Percentiles rank a stretch among this genome's conserved stretches.
phyloP scores from a whole-genome alignment of 2,329 filamentous ascomycete species.

The Sphaerostilbella broomeana region DNA sequence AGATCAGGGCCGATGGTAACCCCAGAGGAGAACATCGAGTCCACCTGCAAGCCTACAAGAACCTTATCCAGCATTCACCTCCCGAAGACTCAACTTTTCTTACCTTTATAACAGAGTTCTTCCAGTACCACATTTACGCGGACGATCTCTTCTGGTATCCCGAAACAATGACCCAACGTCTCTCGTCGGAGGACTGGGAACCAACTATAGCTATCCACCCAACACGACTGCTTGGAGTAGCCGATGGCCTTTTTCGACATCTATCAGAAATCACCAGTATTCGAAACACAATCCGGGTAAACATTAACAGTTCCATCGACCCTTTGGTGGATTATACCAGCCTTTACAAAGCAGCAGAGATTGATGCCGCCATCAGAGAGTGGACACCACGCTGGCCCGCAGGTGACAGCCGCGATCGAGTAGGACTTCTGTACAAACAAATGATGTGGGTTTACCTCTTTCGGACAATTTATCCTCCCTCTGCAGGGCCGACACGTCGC shows the following conservation, averaged over 20 bases:
- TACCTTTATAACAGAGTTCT: slow-evolving; percentile 65
- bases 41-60: slow-evolving; percentile 70
- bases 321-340: slow-evolving; percentile 68
- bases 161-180: slow-evolving; percentile 28
- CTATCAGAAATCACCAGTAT: slow-evolving; percentile 74
- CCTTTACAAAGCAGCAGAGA: slow-evolving; percentile 65
- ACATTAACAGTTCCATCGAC: slow-evolving; percentile 55
- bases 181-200: slow-evolving; percentile 40
- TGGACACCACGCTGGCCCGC: slow-evolving; percentile 63
- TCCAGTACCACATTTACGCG: slow-evolving; percentile 73
- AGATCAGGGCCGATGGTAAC: slow-evolving; percentile 51
- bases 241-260: slow-evolving; percentile 73
- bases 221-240: slow-evolving; percentile 66
- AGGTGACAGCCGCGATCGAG: slow-evolving; percentile 50
- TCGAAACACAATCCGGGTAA: slow-evolving; percentile 64
- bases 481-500: slow-evolving; percentile 22
- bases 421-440: slow-evolving; percentile 55
- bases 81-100: slow-evolving; percentile 59
- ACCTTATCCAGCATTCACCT: slow-evolving; percentile 57
- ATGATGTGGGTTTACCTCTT: slow-evolving; percentile 61
- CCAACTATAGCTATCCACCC: slow-evolving; percentile 37
- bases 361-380: slow-evolving; percentile 65
- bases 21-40: slow-evolving; percentile 65
- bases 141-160: slow-evolving; percentile 53
- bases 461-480: slow-evolving; percentile 54